Evolutionary conservation across 225 moss, liverwort and hornwort genomes (phyloP).

Genomic region (Anthoceros angustus): DNA sequence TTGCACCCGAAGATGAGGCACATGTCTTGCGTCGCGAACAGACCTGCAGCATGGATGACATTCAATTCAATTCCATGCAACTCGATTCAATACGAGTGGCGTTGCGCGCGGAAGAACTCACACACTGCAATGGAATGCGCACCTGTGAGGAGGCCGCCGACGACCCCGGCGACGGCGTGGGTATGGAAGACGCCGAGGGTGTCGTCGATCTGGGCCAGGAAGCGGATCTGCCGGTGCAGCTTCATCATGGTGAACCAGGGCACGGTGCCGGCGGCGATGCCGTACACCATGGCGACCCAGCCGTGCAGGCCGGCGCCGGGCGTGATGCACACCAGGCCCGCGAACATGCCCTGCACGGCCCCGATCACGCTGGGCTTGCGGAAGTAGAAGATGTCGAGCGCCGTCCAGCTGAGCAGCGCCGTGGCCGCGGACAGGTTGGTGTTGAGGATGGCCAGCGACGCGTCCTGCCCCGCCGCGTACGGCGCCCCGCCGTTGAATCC

Average conservation of each 20-base stretch:
- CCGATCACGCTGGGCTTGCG: constrained; percentile 6
- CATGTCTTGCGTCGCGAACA: neutral
- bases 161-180: neutral
- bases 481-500: neutral
- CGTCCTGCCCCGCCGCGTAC: neutral
- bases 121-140: neutral
- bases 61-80: neutral
- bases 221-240: neutral
- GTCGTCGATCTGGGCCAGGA: constrained; percentile 4
- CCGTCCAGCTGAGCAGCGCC: neutral
- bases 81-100: no score
- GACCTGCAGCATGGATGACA: neutral
- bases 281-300: neutral
- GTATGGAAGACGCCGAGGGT: neutral
- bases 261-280: neutral
- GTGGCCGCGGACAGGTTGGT: neutral
- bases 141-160: constrained; percentile 1
- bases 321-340: constrained; percentile 5
- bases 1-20: neutral
- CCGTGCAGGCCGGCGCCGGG: neutral
- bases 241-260: constrained; percentile 4
- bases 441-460: neutral
- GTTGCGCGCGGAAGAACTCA: neutral
- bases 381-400: constrained; percentile 1
- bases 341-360: constrained; percentile 4